A percentile compares a stretch with the other conserved stretches of the same genome.
These are phyloP conservation scores for Lyophyllum semitale DNA, from an alignment of 768 basidiomycete species.

Conservation along the genomic window DNA sequence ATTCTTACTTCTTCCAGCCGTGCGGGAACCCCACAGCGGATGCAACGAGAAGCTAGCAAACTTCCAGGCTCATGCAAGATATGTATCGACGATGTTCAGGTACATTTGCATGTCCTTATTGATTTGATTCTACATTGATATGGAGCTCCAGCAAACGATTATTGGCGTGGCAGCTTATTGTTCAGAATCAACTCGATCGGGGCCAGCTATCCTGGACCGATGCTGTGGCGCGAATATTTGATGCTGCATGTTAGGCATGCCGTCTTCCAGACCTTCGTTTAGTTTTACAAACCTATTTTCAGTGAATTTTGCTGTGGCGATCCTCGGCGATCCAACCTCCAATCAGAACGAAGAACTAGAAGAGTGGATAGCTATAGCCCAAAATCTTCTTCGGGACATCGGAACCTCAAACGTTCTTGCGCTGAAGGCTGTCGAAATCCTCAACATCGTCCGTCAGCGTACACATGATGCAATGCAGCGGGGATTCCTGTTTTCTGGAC, in stretches of 20 bases:
- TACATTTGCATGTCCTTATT: background rate
- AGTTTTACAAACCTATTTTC: background rate
- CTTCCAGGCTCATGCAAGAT: constrained; percentile 9
- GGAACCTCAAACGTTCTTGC: constrained; percentile 1
- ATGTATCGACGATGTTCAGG: constrained; percentile 5
- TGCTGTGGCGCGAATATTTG: constrained; percentile 7
- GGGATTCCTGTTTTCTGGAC: background rate
- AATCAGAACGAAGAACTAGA: constrained; percentile 8
- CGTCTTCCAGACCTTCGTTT: too few species aligned
- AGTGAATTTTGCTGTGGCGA: constrained; percentile 10
- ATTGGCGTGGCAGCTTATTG: constrained; percentile 8
- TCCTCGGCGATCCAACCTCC: constrained; percentile 2
- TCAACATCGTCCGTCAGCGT: constrained; percentile 3
- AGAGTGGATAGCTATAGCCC: constrained; percentile 9
- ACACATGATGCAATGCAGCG: background rate
- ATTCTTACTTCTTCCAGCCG: background rate
- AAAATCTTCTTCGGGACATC: constrained; percentile 7
- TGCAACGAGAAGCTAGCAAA: background rate
- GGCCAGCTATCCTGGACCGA: constrained; percentile 13
- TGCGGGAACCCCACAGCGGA: background rate
- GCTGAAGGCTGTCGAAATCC: background rate
- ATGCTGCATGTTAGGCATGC: constrained; percentile 6
- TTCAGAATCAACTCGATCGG: constrained; percentile 8
- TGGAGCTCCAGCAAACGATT: constrained; percentile 7
- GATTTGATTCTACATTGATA: background rate